Conservation (phyloP, 2,329 filamentous ascomycete genomes). For the Aspergillus sclerotialis region DNA sequence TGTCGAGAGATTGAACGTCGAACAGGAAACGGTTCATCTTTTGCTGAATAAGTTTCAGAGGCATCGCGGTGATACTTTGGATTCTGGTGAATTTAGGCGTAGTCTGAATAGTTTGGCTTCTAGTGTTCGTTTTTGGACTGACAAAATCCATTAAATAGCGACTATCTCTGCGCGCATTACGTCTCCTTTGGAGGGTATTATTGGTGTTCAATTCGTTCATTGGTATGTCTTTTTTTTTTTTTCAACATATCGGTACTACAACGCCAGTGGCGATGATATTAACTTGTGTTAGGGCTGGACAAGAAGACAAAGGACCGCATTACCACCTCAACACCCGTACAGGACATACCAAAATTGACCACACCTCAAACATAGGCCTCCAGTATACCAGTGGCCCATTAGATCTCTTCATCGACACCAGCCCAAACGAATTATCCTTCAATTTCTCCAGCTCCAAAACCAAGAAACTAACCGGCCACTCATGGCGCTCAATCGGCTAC, state of each 20-base stretch:
- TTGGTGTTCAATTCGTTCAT: constrained; percentile 33
- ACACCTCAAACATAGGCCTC: constrained; percentile 18
- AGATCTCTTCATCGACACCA: constrained; percentile 24
- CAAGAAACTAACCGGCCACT: constrained; percentile 33
- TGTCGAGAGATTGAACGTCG: constrained; percentile 26
- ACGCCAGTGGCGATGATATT: constrained; percentile 1
- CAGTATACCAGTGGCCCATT: constrained; percentile 27
- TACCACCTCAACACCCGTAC: constrained; percentile 23
- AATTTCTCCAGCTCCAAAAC: constrained; percentile 15
- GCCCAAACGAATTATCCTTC: constrained; percentile 28
- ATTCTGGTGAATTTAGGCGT: constrained; percentile 22
- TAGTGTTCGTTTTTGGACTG: neutral
- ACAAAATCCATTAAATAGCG: constrained; percentile 12
- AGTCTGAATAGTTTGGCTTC: neutral
- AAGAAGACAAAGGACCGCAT: constrained; percentile 29
- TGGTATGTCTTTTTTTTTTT: constrained; percentile 17
- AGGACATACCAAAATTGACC: constrained; percentile 21
- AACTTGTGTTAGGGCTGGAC: constrained; percentile 24
- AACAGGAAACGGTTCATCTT: constrained; percentile 26
- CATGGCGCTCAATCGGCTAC: constrained; percentile 34
- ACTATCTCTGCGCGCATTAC: constrained; percentile 27
- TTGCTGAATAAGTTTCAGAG: constrained; percentile 32
- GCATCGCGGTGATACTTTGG: constrained; percentile 34
- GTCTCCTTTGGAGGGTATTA: constrained; percentile 31
- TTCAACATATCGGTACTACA: neutral